Evolutionary conservation across 768 basidiomycete genomes (phyloP), one percentile per base, ranked within the genome.

Genomic region (Leccinum sublutescens): DNA sequence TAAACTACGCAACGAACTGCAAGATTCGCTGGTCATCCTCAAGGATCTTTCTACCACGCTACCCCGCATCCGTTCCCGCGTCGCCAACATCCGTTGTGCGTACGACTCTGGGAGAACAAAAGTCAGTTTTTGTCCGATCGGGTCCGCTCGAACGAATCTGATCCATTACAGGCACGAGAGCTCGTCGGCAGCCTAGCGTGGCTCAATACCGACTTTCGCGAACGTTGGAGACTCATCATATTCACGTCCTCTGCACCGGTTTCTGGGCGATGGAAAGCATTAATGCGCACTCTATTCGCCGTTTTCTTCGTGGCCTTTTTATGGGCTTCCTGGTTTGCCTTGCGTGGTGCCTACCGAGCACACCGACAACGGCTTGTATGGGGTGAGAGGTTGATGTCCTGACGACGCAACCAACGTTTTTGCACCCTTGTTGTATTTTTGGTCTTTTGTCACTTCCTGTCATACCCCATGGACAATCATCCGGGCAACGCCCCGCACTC

Each of bases 321-420:
- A 45, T 84, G 83, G 79, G 73, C 87, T 14, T 73, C 80, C 25
- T 87, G 81, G 81, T 80, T 86, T 31, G 82, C 84, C 0, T 68
- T 88, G 19, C 77, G 78, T 23, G 90, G 89, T 31, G 89, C 83
- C 25, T 87, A 88, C 60, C 79, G 85, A 38, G 90, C 89, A 21
- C 87, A 92, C 69, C 79, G 86, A 64, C 84, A 89, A 65, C 77
- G 88, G 45, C 81, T 90, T 21, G 83, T 92, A 14, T 92, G 89
- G 88, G 90, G 90, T 53, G 88, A 89, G 66, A 82, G 85, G 54
- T 77, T 92, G 57, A 87, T 91, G 81, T 88, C 85, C 49, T 91
- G 71, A 79, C 10, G 9, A 4, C 17, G 2, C 31, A 23, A 31
- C 47, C 50, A 14, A 34, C 6, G 14, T 2, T 2, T 2, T 45